Percentiles rank a stretch among this genome's conserved stretches.
phyloP scores from a whole-genome alignment of 108 stramenopile genomes.

The Conticribra weissflogii region DNA sequence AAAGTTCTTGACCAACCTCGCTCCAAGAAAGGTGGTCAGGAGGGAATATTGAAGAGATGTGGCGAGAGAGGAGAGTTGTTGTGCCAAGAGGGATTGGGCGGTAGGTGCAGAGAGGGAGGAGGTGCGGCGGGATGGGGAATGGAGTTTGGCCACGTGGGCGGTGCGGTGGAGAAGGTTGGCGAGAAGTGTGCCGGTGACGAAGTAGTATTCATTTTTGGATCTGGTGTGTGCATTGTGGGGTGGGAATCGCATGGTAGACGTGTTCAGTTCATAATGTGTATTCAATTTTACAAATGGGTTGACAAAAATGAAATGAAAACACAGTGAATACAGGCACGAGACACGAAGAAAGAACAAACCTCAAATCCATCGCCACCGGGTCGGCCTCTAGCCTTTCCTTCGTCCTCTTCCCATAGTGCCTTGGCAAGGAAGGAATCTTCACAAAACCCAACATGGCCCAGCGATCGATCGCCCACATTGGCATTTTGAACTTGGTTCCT shows the following conservation, averaged over 20 bases:
- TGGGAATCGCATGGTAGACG: neutral
- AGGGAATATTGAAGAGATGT: slow-evolving; percentile 40
- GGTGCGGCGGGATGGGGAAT: slow-evolving; percentile 21
- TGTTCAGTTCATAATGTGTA: too few relatives aligned
- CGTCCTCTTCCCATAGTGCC: slow-evolving; percentile 66
- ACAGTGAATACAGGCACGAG: slow-evolving; percentile 1
- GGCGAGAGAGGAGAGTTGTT: slow-evolving; percentile 49
- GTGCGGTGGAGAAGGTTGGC: slow-evolving; percentile 54
- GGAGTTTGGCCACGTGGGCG: slow-evolving; percentile 45
- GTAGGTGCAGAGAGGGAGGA: slow-evolving; percentile 21
- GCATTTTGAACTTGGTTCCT: slow-evolving; percentile 68
- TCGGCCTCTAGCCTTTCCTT: slow-evolving; percentile 79
- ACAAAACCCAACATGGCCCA: slow-evolving; percentile 81
- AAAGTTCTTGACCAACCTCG: slow-evolving; percentile 59
- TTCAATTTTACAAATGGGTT: too few relatives aligned
- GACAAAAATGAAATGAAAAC: neutral
- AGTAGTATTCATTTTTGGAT: slow-evolving; percentile 70
- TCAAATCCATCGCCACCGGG: slow-evolving; percentile 63
- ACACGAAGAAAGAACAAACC: slow-evolving; percentile 43
- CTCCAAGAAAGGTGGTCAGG: slow-evolving; percentile 58
- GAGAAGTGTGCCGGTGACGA: slow-evolving; percentile 54
- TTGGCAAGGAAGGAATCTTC: slow-evolving; percentile 52
- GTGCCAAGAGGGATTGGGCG: slow-evolving; percentile 41
- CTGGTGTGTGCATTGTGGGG: slow-evolving; percentile 29
- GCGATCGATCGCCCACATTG: slow-evolving; percentile 78